Evolutionary conservation across 768 basidiomycete species (phyloP).

Genomic region (Cystobasidium ongulense): DNA sequence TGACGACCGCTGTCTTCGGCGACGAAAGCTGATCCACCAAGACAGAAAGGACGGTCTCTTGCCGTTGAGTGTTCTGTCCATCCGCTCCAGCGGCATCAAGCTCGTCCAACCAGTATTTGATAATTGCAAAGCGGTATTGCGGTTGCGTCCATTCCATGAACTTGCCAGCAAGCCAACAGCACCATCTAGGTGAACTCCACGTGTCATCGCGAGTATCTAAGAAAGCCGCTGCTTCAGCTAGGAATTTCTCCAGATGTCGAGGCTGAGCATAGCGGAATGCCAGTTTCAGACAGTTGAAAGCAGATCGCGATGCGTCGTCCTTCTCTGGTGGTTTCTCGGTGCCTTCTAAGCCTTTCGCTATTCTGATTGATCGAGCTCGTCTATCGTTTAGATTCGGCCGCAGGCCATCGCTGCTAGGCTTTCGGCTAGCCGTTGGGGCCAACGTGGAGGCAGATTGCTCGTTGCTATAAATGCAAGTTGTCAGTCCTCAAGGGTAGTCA

Average conservation of each 20-base stretch:
- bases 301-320: neutral
- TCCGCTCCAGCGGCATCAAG: neutral
- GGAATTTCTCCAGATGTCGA: slow-evolving; percentile 16
- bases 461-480: too few species aligned
- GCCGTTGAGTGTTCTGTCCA: too few species aligned
- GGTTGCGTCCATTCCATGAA: slow-evolving; percentile 17
- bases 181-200: neutral
- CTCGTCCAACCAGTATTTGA: slow-evolving; percentile 23
- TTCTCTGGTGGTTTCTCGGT: slow-evolving; percentile 10
- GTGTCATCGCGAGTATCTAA: neutral
- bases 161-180: slow-evolving; percentile 2
- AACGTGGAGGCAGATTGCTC: neutral
- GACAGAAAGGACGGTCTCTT: neutral
- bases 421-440: neutral
- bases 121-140: slow-evolving; percentile 24
- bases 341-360: slow-evolving; percentile 22
- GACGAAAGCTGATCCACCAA: slow-evolving; percentile 9
- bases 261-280: slow-evolving; percentile 20
- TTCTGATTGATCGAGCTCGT: slow-evolving; percentile 14
- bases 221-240: neutral
- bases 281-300: neutral
- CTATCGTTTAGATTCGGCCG: slow-evolving; percentile 4
- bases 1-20: slow-evolving; percentile 4
- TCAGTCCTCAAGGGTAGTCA: neutral
- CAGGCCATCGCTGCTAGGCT: neutral